Percentiles rank a stretch among this genome's conserved stretches.
Evolutionary conservation across 768 basidiomycete species (phyloP).

Genomic region (Serendipita sp.): DNA sequence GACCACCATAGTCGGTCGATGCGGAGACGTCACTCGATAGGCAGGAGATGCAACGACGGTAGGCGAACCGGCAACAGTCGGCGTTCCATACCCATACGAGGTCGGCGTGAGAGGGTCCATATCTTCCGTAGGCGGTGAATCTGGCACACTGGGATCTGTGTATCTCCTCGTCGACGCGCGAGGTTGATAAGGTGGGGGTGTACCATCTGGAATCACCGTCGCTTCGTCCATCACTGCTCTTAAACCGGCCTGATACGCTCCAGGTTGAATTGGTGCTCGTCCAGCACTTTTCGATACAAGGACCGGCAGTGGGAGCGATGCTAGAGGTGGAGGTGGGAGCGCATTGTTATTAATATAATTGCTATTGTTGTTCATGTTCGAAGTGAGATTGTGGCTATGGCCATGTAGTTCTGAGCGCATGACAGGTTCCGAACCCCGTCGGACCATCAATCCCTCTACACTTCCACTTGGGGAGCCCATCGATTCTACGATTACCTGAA

Average conservation of each 20-base stretch:
- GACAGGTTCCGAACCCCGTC: not conserved
- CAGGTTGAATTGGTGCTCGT: not conserved
- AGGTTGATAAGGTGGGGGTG: not conserved
- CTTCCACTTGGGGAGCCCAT: not conserved
- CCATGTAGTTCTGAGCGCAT: too few relatives aligned
- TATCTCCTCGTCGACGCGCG: not conserved
- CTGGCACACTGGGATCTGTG: too few relatives aligned
- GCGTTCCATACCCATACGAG: not conserved
- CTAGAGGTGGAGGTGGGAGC: not conserved
- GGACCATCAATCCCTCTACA: not conserved
- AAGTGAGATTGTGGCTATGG: too few relatives aligned
- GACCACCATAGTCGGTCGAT: not conserved
- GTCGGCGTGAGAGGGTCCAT: not conserved
- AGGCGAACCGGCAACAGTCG: too few relatives aligned
- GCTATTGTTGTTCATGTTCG: too few relatives aligned
- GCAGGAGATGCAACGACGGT: not conserved
- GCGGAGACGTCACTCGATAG: not conserved
- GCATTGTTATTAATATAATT: too few relatives aligned
- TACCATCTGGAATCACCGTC: not conserved
- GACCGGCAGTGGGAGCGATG: too few relatives aligned
- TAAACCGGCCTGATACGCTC: not conserved
- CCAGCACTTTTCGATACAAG: not conserved
- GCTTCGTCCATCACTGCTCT: not conserved
- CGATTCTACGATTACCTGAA: not conserved
- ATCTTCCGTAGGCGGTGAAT: too few relatives aligned